These are phyloP conservation scores for Westerdykella sp. DNA, from an alignment of 2,329 filamentous ascomycete genomes.

Conservation along the genomic window DNA sequence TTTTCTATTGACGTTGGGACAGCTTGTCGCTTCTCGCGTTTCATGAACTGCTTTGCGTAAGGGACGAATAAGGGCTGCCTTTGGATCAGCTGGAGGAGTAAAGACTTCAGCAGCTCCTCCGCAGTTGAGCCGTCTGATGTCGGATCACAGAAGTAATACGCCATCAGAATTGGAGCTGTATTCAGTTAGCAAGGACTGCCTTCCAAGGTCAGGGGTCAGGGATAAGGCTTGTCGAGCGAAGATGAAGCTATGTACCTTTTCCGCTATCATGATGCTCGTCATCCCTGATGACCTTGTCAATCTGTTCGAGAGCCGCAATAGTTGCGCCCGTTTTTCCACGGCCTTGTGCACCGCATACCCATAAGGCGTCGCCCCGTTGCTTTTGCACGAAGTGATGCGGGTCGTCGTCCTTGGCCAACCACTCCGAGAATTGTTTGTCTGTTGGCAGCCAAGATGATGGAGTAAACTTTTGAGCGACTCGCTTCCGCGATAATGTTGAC, in stretches of 20 bases:
- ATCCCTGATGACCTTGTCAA: not conserved
- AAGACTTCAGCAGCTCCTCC: constrained; percentile 4
- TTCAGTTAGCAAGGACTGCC: not conserved
- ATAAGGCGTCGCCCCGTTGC: constrained; percentile 1
- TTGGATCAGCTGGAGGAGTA: constrained; percentile 4
- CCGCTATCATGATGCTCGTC: not conserved
- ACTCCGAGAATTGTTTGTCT: not conserved
- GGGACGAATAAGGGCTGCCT: constrained; percentile 1
- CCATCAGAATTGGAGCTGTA: constrained; percentile 2
- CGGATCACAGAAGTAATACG: constrained; percentile 5
- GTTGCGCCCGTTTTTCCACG: constrained; percentile 5
- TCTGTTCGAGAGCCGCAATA: constrained; percentile 3
- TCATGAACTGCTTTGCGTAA: constrained; percentile 5
- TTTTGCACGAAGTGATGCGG: not conserved
- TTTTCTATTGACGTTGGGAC: constrained; percentile 1
- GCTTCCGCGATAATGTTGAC: not conserved
- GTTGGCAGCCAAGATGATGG: constrained; percentile 3
- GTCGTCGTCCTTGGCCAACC: not conserved
- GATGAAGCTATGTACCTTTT: not conserved
- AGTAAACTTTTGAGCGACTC: constrained; percentile 1
- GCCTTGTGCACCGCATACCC: constrained; percentile 3
- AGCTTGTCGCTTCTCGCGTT: not conserved
- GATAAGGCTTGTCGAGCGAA: too few relatives aligned
- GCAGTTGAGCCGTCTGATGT: constrained; percentile 1
- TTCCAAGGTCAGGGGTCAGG: not conserved